Evolutionary conservation across 1,139 yeast genomes (phyloP).

Genomic region (Suhomyces bolitotheri): DNA sequence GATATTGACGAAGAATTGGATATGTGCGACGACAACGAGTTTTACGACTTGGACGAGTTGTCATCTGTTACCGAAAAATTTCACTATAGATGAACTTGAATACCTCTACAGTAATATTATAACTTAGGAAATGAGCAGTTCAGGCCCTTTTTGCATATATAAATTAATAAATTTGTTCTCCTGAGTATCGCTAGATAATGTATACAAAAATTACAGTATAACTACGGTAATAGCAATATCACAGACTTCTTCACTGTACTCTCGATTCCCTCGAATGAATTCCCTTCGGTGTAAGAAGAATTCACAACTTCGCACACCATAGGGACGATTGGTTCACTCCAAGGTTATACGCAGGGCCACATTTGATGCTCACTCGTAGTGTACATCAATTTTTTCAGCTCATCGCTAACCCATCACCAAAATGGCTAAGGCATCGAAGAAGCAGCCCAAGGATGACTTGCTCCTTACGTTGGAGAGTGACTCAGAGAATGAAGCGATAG

Average conservation of each 20-base stretch:
- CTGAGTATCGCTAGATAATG: no score
- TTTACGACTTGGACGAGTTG: constrained; percentile 46
- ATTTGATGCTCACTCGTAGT: no score
- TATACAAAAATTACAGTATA: no score
- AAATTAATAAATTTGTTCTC: no score
- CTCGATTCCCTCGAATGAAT: no score
- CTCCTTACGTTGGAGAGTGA: constrained; percentile 56
- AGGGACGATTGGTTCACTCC: no score
- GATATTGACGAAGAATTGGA: constrained; percentile 26
- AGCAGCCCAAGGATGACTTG: constrained; percentile 25
- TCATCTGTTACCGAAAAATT: constrained; percentile 40
- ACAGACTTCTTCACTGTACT: no score
- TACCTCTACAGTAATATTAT: neutral
- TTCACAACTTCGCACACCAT: no score
- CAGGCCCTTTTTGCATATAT: no score
- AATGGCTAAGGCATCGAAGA: constrained; percentile 21
- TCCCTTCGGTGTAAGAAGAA: no score
- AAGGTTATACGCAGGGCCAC: no score
- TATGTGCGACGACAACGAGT: constrained; percentile 41
- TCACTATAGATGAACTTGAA: constrained; percentile 36
- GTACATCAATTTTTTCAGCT: constrained; percentile 7
- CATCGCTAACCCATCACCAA: constrained; percentile 8
- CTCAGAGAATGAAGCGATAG: constrained; percentile 44
- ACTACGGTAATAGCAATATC: no score
- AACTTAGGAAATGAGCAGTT: neutral